phyloP scores from a whole-genome alignment of 1,284 basidiomycete species.

The Papiliotrema nemorosa region DNA sequence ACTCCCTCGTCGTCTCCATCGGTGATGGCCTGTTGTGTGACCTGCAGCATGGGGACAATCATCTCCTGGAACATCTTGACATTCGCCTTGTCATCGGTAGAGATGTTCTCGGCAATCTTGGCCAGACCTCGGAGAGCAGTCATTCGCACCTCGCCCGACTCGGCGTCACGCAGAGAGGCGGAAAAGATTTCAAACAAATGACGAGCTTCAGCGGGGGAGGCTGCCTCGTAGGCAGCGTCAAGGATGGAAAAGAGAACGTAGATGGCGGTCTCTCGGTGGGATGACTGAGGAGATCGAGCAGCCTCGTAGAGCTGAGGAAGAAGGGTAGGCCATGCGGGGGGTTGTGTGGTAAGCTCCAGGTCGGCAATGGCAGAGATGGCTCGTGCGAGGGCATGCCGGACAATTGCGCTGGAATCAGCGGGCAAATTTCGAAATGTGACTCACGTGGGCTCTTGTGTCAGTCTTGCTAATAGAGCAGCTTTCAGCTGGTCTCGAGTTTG shows the following conservation, averaged over 20 bases:
- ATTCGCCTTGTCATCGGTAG: slow-evolving; percentile 78
- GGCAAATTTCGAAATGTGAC: slow-evolving; percentile 31
- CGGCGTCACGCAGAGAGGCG: slow-evolving; percentile 75
- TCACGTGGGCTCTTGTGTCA: slow-evolving; percentile 74
- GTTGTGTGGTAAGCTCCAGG: slow-evolving; percentile 73
- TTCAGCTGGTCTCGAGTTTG: slow-evolving; percentile 81
- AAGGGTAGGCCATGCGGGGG: slow-evolving; percentile 74
- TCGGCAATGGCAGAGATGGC: slow-evolving; percentile 91
- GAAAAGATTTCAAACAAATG: slow-evolving; percentile 81
- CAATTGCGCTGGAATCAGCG: slow-evolving; percentile 61
- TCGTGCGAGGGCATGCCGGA: slow-evolving; percentile 84
- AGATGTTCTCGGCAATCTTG: slow-evolving; percentile 90
- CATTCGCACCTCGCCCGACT: slow-evolving; percentile 85
- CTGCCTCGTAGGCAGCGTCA: slow-evolving; percentile 85
- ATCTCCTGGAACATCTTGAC: slow-evolving; percentile 87
- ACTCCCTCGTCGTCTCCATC: slow-evolving; percentile 75
- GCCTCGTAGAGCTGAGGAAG: slow-evolving; percentile 84
- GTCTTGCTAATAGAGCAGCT: slow-evolving; percentile 71
- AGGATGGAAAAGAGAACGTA: slow-evolving; percentile 90
- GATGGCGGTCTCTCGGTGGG: slow-evolving; percentile 85
- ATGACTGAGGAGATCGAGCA: slow-evolving; percentile 63
- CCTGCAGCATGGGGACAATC: slow-evolving; percentile 84
- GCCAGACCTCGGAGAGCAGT: slow-evolving; percentile 87
- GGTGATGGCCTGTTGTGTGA: slow-evolving; percentile 85
- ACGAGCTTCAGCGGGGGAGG: slow-evolving; percentile 67